Base-by-base conservation (phyloP, 208 protist genomes). In the Novymonas esmeraldas region DNA sequence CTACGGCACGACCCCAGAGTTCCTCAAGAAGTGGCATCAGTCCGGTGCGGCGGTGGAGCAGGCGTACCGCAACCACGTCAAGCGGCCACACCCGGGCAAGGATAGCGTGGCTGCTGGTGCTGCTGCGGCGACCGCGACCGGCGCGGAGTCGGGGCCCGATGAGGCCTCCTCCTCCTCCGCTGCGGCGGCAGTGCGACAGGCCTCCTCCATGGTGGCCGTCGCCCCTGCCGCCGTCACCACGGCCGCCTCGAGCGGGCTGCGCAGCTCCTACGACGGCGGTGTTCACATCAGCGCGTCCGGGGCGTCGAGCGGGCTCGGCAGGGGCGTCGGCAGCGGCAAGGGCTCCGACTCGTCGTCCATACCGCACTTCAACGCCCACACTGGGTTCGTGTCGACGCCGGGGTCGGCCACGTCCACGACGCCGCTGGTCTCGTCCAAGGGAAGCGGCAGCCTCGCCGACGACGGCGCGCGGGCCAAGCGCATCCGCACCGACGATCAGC, bases 1-100 rank as follows among this genome's bases (percentile, higher is more conserved):
- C 59, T 82, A 86, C 64, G 81, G 73, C 56, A 86, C 74, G 31
- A 82, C 69, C 2, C 81, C 81, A 0, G 73, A 77, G 13, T 86
- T 86, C 36, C 31, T 82, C 7, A 82, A 86, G 70, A 63, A 68
- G 56, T 82, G 76, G 81, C 20, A 71, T 20, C 64, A 82, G 64
- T 71, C 80, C 33, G 64, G 60, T 9, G 51, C 31, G 22, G 62
- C 77, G 6, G 68, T 70, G 9, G 48, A 66, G 57, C 13, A 48
- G 18, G 66, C 64, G 9, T 77, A 78, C 50, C 33, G 36, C 36
- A 41, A 75, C 20, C 58, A 74, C 16, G 44, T 64, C 11, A 55
- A 72, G 33, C 57, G 56, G 31, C 9, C 31, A 22, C 31, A 11
- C 9, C 10, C 16, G 5, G 26, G 26, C 24, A 46, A 24, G 29